Evolutionary conservation across 352 stramenopile species (phyloP).

Genomic region (Sclerospora graminicola): DNA sequence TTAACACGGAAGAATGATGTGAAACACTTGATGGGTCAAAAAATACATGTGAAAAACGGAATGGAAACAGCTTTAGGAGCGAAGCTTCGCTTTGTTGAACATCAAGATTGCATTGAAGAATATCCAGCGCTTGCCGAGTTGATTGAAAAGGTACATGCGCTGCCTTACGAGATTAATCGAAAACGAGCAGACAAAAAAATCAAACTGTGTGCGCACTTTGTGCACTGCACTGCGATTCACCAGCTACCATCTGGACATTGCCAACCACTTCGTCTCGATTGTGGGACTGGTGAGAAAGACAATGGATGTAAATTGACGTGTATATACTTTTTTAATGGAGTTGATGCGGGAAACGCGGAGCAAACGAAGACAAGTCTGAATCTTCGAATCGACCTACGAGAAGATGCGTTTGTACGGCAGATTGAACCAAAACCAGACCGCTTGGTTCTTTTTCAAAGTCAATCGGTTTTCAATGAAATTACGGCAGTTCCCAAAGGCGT

Average conservation of each 20-base stretch:
- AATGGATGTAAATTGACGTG: constrained; percentile 76
- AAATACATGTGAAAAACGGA: constrained; percentile 1
- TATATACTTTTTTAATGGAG: constrained; percentile 53
- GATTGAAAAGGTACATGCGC: constrained; percentile 56
- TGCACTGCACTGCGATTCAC: constrained; percentile 47
- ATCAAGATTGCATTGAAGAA: constrained; percentile 34
- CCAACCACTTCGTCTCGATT: constrained; percentile 60
- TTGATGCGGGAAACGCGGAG: background rate
- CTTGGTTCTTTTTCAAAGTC: constrained; percentile 61
- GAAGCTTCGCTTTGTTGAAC: constrained; percentile 54
- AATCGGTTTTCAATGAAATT: constrained; percentile 61
- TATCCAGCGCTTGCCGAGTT: constrained; percentile 70
- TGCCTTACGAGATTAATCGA: constrained; percentile 78
- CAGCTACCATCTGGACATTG: constrained; percentile 28
- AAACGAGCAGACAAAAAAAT: constrained; percentile 29
- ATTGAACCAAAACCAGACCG: constrained; percentile 33
- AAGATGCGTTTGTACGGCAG: constrained; percentile 21
- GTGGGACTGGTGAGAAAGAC: constrained; percentile 49
- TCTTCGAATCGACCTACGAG: constrained; percentile 23
- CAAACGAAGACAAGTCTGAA: constrained; percentile 18
- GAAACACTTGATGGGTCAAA: constrained; percentile 10
- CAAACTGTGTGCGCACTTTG: constrained; percentile 58
- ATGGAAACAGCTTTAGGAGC: constrained; percentile 7
- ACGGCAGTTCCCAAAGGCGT: constrained; percentile 15
- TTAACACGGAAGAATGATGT: constrained; percentile 15